Evolutionary conservation across 1,284 basidiomycete genomes (phyloP), one percentile per base, ranked within the genome.

Genomic region (Moesziomyces globuligerus): DNA sequence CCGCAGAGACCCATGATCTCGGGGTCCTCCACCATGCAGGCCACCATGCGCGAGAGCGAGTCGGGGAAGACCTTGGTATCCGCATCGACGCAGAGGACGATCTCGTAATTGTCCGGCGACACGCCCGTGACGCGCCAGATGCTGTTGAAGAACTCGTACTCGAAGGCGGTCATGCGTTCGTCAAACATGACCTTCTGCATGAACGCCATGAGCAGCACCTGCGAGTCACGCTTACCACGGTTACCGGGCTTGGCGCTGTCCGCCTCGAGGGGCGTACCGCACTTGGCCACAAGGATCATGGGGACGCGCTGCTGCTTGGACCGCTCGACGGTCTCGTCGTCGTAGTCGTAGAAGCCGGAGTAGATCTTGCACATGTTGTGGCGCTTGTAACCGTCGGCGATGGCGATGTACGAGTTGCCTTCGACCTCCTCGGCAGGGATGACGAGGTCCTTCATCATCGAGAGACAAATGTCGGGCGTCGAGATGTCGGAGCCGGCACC

Each of bases 361-460:
- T 91, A 98, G 41, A 98, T 94, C 85, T 95, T 95, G 60, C 95
- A 95, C 94, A 96, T 96, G 84, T 98, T 99, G 87, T 98, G 95
- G 21, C 93, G 88, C 86, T 98, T 98, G 86, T 97, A 93, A 28
- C 96, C 96, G 83, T 98, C 94, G 23, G 96, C 96, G 77, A 98
- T 98, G 61, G 96, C 94, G 43, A 98, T 93, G 81, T 98, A 99
- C 47, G 94, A 96, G 79, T 96, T 91, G 8, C 94, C 86, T 82
- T 97, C 93, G 46, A 98, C 93, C 61, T 98, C 92, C 29, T 90
- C 86, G 0, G 89, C 87, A 0, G 89, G 85, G n/a, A 93, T 86
- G 60, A 97, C 85, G 54, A 97, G 88, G 42, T 98, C 94, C 85
- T 91, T 94, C 96, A 99, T 98, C 96, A 98, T 98, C 45, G 88